Evolutionary conservation across 106 monocot genomes (phyloP).

Genomic region (Chionographis japonica): DNA sequence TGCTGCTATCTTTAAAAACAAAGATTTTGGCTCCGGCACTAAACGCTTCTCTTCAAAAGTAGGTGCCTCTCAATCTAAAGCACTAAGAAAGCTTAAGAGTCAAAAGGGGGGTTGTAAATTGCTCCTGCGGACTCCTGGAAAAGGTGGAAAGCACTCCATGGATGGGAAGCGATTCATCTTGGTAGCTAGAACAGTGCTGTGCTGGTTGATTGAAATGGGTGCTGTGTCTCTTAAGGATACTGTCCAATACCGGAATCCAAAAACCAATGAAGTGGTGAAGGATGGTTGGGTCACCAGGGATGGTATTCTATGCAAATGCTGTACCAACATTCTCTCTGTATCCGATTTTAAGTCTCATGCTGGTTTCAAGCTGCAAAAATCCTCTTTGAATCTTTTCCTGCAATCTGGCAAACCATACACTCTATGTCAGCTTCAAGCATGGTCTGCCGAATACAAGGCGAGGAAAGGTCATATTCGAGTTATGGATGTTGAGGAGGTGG

Average conservation of each 20-base stretch:
- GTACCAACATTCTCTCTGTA: conserved; percentile 48
- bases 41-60: conserved; percentile 23
- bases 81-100: conserved; percentile 32
- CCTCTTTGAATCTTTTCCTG: conserved; percentile 60
- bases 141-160: conserved; percentile 29
- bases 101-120: conserved; percentile 33
- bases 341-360: conserved; percentile 75
- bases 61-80: conserved; percentile 22
- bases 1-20: conserved; percentile 65
- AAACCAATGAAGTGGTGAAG: conserved; percentile 40
- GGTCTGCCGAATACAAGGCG: conserved; percentile 73
- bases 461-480: conserved; percentile 35
- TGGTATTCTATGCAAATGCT: conserved; percentile 86
- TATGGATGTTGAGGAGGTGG: conserved; percentile 42
- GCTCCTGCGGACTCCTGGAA: conserved; percentile 38
- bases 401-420: conserved; percentile 59
- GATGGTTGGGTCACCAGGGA: conserved; percentile 69
- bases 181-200: conserved; percentile 58
- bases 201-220: conserved; percentile 80
- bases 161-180: conserved; percentile 33
- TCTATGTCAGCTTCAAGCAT: conserved; percentile 76
- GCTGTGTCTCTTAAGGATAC: conserved; percentile 51
- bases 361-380: conserved; percentile 35
- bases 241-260: conserved; percentile 47
- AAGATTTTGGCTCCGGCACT: conserved; percentile 31